Base-by-base conservation (phyloP, 202 grass and related monocot species). In the Zizania palustris region DNA sequence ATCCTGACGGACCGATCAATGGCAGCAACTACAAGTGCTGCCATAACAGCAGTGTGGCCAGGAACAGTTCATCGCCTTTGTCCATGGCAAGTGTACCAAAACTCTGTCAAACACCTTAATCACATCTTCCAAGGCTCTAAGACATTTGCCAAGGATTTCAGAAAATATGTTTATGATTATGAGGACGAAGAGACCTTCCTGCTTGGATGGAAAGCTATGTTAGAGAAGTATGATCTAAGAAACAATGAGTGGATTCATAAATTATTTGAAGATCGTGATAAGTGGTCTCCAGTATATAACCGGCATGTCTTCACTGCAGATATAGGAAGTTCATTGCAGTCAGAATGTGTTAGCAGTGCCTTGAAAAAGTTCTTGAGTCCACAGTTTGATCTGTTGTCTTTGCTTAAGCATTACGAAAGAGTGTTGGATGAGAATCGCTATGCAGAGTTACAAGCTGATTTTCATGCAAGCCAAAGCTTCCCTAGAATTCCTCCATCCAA, bases 61-160 rank as follows among this genome's bases (percentile, higher is more conserved):
- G 84, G 71, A 21, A 84, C 88, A 73, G 63, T 62, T 73, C 76
- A 87, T 76, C 44, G 71, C 48, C 63, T 89, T 69, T 97, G 93
- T 81, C 78, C 88, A 63, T 93, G 90, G 93, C 93, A 97, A 78
- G 64, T 91, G 22, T 84, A 88, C 65, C 90, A 97, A 65, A 93
- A 93, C 59, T 80, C 90, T 68, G 71, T 86, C 51, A 97, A 91
- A 63, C 75, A 97, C 45, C 90, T 97, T 43, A 91, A 87, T 83
- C 90, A 91, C 76, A 84, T 93, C 21, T 97, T 97, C 77, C 90
- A 93, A 85, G 90, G 93, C 43, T 91, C 93, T 43, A 97, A 97
- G 79, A 93, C 88, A 63, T 97, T 93, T 85, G 80, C 82, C 7
- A 97, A 88, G 85, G 93, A 97, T 86, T 81, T 97, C 36, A 67